Base-by-base conservation (phyloP, 768 basidiomycete species). In the Kwoniella mangroviensis region DNA sequence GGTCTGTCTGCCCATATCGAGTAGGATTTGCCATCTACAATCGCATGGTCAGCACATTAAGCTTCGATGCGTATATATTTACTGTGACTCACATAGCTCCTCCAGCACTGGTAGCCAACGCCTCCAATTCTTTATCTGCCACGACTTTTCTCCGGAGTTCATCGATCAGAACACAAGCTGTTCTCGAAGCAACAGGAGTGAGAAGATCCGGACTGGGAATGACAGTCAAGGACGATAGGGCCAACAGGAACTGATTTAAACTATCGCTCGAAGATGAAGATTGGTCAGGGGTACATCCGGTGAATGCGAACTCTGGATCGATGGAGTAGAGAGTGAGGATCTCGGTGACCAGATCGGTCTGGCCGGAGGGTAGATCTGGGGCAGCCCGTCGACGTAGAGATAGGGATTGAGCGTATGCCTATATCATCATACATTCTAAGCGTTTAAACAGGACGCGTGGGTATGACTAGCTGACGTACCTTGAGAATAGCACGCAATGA, bases 11-110 rank as follows among this genome's bases (percentile, higher is more conserved):
- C 70, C 56, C 5, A 65, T 69, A 68, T 80, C 77, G 1, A 73
- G 45, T 3, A 75, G 58, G 15, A 72, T 59, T 24, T 71, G 69
- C 73, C 79, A 80, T 21, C 78, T 79, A 55, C n/a, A 41, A n/a
- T 19, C 1, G 4, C 4, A 1, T 49, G 11, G 10, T 57, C 1
- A 26, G 34, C 34, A 34, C 7, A 15, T 24, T 2, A 22, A n/a
- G 22, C 53, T 19, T 0, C 15, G n/a, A n/a, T n/a, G 2, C 2
- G 15, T 19, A 6, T 53, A 53, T 6, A 60, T 13, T 4, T 22
- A n/a, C 9, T 43, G 53, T 21, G 12, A 68, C 67, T 68, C 41
- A 68, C 67, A 66, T 53, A 51, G 70, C 61, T 13, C 49, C 51
- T 3, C 28, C 40, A 53, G 45, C 64, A 43, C 61, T 45, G 2